These are phyloP conservation scores for Neoarthrinium moseri DNA, from an alignment of 2,329 filamentous ascomycete species.

Conservation along the genomic window DNA sequence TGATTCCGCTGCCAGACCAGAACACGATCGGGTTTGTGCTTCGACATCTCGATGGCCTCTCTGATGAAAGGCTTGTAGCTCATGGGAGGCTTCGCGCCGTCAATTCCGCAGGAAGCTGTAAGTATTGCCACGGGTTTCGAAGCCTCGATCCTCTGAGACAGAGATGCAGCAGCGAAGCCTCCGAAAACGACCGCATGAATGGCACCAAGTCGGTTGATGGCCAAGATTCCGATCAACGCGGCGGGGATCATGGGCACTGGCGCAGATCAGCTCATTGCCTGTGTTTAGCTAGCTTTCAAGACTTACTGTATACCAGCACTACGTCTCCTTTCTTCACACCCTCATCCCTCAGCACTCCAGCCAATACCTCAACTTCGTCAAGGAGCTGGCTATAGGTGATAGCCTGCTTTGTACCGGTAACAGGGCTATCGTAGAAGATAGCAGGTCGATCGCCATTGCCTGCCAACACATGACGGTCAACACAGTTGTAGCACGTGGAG, in stretches of 20 bases:
- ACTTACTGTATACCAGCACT: slow-evolving; percentile 82
- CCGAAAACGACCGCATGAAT: slow-evolving; percentile 93
- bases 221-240: slow-evolving; percentile 82
- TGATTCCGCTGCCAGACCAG: slow-evolving; percentile 84
- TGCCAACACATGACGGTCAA: slow-evolving; percentile 82
- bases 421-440: slow-evolving; percentile 85
- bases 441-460: slow-evolving; percentile 74
- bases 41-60: slow-evolving; percentile 66
- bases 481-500: slow-evolving; percentile 87
- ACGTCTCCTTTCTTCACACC: slow-evolving; percentile 83
- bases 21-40: slow-evolving; percentile 69
- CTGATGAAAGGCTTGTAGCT: slow-evolving; percentile 76
- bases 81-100: slow-evolving; percentile 77
- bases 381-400: slow-evolving; percentile 76
- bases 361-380: slow-evolving; percentile 76
- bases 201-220: slow-evolving; percentile 77
- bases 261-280: slow-evolving; percentile 10
- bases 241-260: slow-evolving; percentile 94
- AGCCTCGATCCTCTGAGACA: slow-evolving; percentile 87
- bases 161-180: slow-evolving; percentile 77
- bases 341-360: slow-evolving; percentile 78
- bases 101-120: slow-evolving; percentile 90
- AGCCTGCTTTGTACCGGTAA: slow-evolving; percentile 69
- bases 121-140: slow-evolving; percentile 74
- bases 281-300: neutral